These are phyloP conservation scores for Naumovozyma dairenensis DNA, from an alignment of 805 yeast species.

Conservation along the genomic window DNA sequence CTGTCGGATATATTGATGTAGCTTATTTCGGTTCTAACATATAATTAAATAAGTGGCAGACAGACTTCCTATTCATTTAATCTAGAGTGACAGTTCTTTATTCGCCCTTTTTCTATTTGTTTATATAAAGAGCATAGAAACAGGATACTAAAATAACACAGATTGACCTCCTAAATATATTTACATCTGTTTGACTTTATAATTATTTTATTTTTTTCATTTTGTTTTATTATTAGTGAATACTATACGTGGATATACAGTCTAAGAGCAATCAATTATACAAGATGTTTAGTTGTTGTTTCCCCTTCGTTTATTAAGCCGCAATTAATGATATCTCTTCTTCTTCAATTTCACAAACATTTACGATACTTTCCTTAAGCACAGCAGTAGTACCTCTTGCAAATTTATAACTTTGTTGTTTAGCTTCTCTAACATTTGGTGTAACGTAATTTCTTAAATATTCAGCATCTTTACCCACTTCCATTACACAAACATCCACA, in stretches of 20 bases:
- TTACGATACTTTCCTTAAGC: slow-evolving; percentile 55
- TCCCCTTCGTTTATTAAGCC: background rate
- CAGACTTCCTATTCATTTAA: too few relatives aligned
- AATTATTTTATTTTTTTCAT: too few relatives aligned
- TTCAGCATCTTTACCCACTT: slow-evolving; percentile 78
- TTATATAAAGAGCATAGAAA: background rate
- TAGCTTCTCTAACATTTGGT: slow-evolving; percentile 79
- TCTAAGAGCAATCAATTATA: too few relatives aligned
- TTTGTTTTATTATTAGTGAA: background rate
- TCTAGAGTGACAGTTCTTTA: too few relatives aligned
- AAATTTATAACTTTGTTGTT: slow-evolving; percentile 77
- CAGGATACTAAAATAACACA: background rate
- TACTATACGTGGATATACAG: background rate
- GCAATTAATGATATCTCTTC: slow-evolving; percentile 30
- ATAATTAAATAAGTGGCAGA: too few relatives aligned
- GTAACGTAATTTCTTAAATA: slow-evolving; percentile 78
- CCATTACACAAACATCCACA: slow-evolving; percentile 96
- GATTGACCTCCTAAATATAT: background rate
- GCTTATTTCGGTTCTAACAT: too few relatives aligned
- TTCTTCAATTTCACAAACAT: slow-evolving; percentile 60
- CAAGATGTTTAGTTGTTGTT: background rate
- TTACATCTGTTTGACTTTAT: background rate
- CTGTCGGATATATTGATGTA: too few relatives aligned
- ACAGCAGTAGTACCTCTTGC: slow-evolving; percentile 91
- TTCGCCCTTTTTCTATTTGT: too few relatives aligned